A percentile compares a stretch with the other conserved stretches of the same genome.
Evolutionary conservation across 441 rosid species (phyloP).

Genomic region (Dalechampia spathulata): DNA sequence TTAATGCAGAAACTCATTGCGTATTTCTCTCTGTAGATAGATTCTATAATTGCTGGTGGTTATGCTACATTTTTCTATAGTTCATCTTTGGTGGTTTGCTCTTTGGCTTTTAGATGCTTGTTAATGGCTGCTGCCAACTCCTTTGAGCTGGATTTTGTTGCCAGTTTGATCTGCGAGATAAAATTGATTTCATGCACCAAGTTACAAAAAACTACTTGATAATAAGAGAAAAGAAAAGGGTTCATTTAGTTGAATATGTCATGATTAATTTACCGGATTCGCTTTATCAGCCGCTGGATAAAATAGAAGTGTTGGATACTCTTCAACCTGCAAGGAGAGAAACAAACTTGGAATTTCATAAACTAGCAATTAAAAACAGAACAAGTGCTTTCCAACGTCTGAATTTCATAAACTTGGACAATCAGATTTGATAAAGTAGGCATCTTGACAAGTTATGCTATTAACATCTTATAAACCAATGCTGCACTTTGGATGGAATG

Average conservation of each 20-base stretch:
- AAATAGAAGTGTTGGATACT: constrained; percentile 65
- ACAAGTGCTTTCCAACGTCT: no score
- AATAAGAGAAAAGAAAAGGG: background rate
- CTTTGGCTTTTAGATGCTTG: constrained; percentile 41
- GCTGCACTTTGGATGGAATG: background rate
- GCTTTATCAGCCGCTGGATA: constrained; percentile 59
- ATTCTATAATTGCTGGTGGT: constrained; percentile 4
- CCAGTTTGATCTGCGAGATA: constrained; percentile 47
- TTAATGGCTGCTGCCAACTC: constrained; percentile 57
- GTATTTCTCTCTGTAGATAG: background rate
- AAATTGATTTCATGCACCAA: constrained; percentile 14
- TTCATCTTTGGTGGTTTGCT: constrained; percentile 54
- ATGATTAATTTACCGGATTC: constrained; percentile 49
- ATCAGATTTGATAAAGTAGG: background rate
- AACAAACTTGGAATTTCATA: background rate
- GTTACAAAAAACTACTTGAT: background rate
- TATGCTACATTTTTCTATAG: constrained; percentile 36
- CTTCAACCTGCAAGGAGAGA: constrained; percentile 42
- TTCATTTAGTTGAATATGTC: background rate
- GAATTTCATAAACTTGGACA: background rate
- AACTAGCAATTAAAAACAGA: no score
- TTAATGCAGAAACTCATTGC: constrained; percentile 10
- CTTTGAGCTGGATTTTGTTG: constrained; percentile 48
- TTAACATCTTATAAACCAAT: background rate
- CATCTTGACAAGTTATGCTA: background rate